A percentile compares a stretch with the other conserved stretches of the same genome.
Conservation (phyloP, 2,329 filamentous ascomycete species). For the Phyllosticta citribraziliensis region DNA sequence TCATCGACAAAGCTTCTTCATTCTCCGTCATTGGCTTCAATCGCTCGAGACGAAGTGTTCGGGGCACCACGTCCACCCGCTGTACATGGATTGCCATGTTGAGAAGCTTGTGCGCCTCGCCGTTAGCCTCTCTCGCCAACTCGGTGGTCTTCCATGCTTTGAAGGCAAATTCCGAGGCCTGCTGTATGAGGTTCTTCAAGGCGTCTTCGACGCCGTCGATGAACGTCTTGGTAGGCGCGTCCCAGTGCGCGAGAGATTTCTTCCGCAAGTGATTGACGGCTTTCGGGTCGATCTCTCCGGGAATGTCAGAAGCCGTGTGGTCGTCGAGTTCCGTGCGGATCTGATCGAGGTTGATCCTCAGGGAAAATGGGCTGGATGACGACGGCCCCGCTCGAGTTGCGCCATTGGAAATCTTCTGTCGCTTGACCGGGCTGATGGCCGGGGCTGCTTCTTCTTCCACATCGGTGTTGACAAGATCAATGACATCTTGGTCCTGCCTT, state of each 20-base stretch:
- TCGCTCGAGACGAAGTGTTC: conserved; percentile 23
- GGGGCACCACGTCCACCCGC: conserved; percentile 11
- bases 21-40: conserved; percentile 28
- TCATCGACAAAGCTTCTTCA: conserved; percentile 14
- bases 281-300: conserved; percentile 25
- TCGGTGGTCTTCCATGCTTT: conserved; percentile 19
- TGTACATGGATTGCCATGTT: conserved; percentile 20
- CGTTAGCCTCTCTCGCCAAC: conserved; percentile 18
- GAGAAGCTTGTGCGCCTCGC: conserved; percentile 21
- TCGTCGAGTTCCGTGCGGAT: conserved; percentile 19
- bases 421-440: conserved; percentile 17
- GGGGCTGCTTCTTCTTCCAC: conserved; percentile 7
- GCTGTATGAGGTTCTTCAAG: conserved; percentile 14
- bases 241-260: conserved; percentile 21
- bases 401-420: conserved; percentile 18
- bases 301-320: conserved; percentile 21
- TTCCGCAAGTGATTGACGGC: conserved; percentile 24
- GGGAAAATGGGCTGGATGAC: neutral
- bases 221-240: conserved; percentile 18
- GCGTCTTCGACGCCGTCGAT: conserved; percentile 16
- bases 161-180: conserved; percentile 22
- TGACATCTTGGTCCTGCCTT: neutral
- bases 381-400: neutral
- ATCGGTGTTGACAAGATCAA: conserved; percentile 16
- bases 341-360: conserved; percentile 21